Evolutionary conservation across 805 yeast species (phyloP).

Genomic region (Ogataea salicorniae): DNA sequence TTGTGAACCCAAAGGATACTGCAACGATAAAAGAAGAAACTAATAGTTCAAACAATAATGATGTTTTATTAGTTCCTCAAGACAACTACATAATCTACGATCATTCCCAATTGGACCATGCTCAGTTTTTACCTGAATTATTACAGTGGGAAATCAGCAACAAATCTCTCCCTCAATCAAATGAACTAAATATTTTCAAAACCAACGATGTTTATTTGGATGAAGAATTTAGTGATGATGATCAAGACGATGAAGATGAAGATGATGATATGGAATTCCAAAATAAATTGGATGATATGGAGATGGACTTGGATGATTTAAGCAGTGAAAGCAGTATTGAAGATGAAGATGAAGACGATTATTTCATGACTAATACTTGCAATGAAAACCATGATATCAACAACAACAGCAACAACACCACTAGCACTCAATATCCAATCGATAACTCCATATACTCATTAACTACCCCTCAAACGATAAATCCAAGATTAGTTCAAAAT

Average conservation of each 20-base stretch:
- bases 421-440: constrained; percentile 2
- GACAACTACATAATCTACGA: constrained; percentile 25
- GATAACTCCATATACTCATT: constrained; percentile 24
- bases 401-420: background rate
- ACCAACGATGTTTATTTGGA: constrained; percentile 26
- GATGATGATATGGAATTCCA: constrained; percentile 18
- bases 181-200: constrained; percentile 30
- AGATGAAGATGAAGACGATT: constrained; percentile 17
- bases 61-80: constrained; percentile 28
- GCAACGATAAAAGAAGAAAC: constrained; percentile 1
- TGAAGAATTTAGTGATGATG: constrained; percentile 29
- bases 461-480: constrained; percentile 25
- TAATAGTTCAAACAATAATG: constrained; percentile 13
- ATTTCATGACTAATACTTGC: constrained; percentile 15
- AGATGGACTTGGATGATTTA: constrained; percentile 28
- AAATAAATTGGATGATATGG: constrained; percentile 27
- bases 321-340: constrained; percentile 24
- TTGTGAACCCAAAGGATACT: constrained; percentile 14
- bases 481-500: constrained; percentile 20
- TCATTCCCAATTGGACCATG: constrained; percentile 18
- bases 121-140: constrained; percentile 24
- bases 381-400: background rate
- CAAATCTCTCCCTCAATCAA: constrained; percentile 28
- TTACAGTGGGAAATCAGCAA: constrained; percentile 23
- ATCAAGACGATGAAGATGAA: constrained; percentile 29